phyloP scores from a whole-genome alignment of 2,329 filamentous ascomycete genomes.

The Trichoderma sp. region DNA sequence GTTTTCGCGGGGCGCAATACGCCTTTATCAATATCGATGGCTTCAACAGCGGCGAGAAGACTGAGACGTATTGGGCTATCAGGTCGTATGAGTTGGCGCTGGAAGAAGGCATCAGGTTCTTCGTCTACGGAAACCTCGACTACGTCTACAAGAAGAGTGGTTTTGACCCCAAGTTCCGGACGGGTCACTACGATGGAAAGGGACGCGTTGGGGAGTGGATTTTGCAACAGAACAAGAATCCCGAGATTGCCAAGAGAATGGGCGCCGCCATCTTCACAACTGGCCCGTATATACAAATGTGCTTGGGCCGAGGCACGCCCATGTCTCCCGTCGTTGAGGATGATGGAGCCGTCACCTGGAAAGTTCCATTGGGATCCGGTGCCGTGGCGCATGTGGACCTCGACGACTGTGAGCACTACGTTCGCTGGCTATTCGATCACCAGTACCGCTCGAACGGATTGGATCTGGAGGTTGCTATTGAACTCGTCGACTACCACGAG shows the following conservation, averaged over 20 bases:
- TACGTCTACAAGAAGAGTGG: constrained; percentile 53
- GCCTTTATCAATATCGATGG: constrained; percentile 60
- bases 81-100: constrained; percentile 48
- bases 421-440: constrained; percentile 54
- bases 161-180: constrained; percentile 50
- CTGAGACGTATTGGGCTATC: constrained; percentile 54
- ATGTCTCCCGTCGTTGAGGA: constrained; percentile 48
- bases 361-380: constrained; percentile 46
- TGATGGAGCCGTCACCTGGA: constrained; percentile 46
- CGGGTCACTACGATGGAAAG: constrained; percentile 55
- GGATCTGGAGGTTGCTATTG: constrained; percentile 51
- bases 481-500: constrained; percentile 45
- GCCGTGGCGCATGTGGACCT: constrained; percentile 49
- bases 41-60: constrained; percentile 57
- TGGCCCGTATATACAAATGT: constrained; percentile 53
- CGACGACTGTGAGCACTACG: constrained; percentile 53
- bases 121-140: constrained; percentile 55
- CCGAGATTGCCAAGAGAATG: constrained; percentile 36
- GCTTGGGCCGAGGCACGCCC: constrained; percentile 44
- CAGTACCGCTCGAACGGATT: constrained; percentile 48
- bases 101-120: constrained; percentile 49
- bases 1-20: constrained; percentile 50
- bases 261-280: constrained; percentile 46
- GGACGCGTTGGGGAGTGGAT: constrained; percentile 51
- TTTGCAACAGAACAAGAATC: constrained; percentile 44